phyloP scores from a whole-genome alignment of 2,329 filamentous ascomycete genomes.

The Arthrobotrys megalospora region DNA sequence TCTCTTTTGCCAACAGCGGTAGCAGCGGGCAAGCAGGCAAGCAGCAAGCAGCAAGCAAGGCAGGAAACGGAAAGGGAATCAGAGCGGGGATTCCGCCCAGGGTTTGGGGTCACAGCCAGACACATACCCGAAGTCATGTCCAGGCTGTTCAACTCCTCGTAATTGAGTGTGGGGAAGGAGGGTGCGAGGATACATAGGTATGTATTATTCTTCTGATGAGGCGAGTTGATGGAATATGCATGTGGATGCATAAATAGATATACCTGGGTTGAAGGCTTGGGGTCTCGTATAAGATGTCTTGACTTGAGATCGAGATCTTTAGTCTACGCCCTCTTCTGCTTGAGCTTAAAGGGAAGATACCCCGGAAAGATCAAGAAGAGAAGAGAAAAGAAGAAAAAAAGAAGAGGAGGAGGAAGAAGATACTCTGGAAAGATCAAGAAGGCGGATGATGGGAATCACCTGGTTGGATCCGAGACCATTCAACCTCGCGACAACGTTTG shows the following conservation, averaged over 20 bases:
- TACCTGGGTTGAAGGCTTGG: background rate
- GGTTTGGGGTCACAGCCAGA: conserved; percentile 46
- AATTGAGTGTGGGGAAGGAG: conserved; percentile 30
- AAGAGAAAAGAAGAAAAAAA: conserved; percentile 9
- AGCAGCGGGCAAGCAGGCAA: conserved; percentile 4
- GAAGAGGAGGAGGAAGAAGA: background rate
- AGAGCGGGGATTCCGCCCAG: conserved; percentile 54
- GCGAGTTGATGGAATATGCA: too few relatives aligned
- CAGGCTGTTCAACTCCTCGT: conserved; percentile 21
- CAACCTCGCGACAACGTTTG: conserved; percentile 38
- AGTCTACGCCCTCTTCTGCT: too few relatives aligned
- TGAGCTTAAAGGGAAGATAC: background rate
- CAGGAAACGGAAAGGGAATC: conserved; percentile 23
- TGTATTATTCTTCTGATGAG: background rate
- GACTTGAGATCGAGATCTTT: background rate
- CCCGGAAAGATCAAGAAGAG: background rate
- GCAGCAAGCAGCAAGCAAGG: conserved; percentile 3
- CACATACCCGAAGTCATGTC: conserved; percentile 40
- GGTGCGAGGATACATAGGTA: conserved; percentile 2
- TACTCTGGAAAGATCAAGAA: background rate
- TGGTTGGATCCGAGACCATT: conserved; percentile 29
- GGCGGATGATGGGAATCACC: conserved; percentile 20
- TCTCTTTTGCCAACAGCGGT: conserved; percentile 52
- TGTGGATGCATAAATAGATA: too few relatives aligned
- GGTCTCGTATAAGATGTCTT: background rate